Evolutionary conservation across 768 basidiomycete genomes (phyloP), one percentile per base, ranked within the genome.

Genomic region (Multifurca ochricompacta): DNA sequence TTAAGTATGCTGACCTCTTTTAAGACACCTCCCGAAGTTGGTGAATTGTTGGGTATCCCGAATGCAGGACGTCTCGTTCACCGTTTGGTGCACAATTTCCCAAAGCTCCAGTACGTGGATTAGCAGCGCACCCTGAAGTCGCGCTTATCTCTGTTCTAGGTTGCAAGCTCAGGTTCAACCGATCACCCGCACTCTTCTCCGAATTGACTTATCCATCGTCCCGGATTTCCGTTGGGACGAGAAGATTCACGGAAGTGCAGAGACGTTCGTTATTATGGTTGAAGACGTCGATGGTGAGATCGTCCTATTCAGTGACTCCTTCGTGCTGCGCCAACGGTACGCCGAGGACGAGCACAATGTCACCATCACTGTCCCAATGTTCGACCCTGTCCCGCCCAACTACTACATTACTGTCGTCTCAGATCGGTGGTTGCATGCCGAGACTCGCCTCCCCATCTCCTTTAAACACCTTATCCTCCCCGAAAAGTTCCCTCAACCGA

Each of bases 191-290:
- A 89, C 91, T 0, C 80, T 98, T 13, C 78, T 99, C 13, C 83
- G 91, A 31, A 85, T 98, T 51, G 95, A 98, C 60, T 71, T 99
- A 14, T 91, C 91, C 3, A 94, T 99, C 65, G 81, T 83, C 3
- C 94, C 96, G n/a, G 96, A 98, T 66, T 99, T 98, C 81, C 80
- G 86, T 41, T 99, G 96, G 96, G 94, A 97, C 34, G 90, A 92
- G 63, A 91, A 91, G 68, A 80, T 93, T 6, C 95, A 98, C 61
- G 90, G 92, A 3, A 69, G 75, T 0, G 83, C 91, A 0, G 92
- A 98, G 69, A 83, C 87, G 0, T 99, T 99, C 77, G 80, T 87
- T 68, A 91, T 99, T 63, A 67, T 95, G 25, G 92, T 98, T 23
- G 94, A 97, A 68, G 95, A 99, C 63, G 92, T 97, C 25, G 95